Evolutionary conservation across 768 basidiomycete species (phyloP), one percentile per base, ranked within the genome.

Genomic region (Phanerochaete carnosa): DNA sequence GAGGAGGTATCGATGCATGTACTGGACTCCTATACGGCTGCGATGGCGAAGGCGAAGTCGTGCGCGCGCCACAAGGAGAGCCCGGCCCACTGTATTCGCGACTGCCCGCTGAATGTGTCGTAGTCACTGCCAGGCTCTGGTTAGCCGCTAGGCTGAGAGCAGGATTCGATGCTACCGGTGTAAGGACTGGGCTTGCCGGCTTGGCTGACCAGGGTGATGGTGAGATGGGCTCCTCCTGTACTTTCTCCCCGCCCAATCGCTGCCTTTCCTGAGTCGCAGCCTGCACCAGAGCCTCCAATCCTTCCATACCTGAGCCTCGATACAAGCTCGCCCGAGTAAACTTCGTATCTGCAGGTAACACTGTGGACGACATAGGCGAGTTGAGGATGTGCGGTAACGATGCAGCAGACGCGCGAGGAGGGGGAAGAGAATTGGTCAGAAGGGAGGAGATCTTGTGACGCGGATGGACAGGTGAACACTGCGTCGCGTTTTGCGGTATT

Each of bases 231-330:
- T 51, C 30, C 30, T 61, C n/a, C 45, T 57, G 45, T 22, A 45
- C 35, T 49, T 65, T 58, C 51, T 71, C 67, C 49, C 71, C 66
- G 62, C 75, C 71, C 53, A 89, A 76, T 29, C 86, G 74, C 33
- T 81, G 77, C 47, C 83, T 80, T 65, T 89, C 88, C 66, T 86
- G 83, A 0, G 85, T 83, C 3, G 89, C 89, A 23, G 82, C 88
- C 72, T 89, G 86, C 12, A 87, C 88, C 45, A 90, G 80, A 2
- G 85, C 87, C 49, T 90, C 87, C 52, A 90, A 73, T 25, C 64
- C 69, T 43, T 63, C 65, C 56, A 62, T 58, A 15, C 61, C 61
- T 7, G 52, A 32, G 12, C 23, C 49, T 28, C 39, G 13, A 43
- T 54, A 53, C 39, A 22, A 29, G 30, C 39, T 37, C n/a, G 16